These are phyloP conservation scores for Talaromyces sp. DNA, from an alignment of 2,329 filamentous ascomycete genomes.

Conservation along the genomic window DNA sequence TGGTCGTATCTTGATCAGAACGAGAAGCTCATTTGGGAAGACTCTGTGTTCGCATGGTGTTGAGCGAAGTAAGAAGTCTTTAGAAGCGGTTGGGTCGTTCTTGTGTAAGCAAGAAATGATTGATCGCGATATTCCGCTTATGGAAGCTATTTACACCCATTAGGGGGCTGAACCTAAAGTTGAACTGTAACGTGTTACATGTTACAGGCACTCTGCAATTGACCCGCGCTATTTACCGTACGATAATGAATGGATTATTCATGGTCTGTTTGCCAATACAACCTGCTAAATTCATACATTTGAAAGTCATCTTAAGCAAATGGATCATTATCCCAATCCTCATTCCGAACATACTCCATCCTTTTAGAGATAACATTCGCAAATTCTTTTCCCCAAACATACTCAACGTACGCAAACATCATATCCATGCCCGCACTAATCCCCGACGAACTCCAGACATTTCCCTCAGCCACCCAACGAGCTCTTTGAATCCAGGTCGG, in stretches of 20 bases:
- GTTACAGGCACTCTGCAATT: no score
- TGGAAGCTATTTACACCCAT: neutral
- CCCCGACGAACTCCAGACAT: slow-evolving; percentile 64
- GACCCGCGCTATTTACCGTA: no score
- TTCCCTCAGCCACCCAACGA: slow-evolving; percentile 63
- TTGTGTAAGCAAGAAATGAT: neutral
- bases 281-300: no score
- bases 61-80: neutral
- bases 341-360: slow-evolving; percentile 58
- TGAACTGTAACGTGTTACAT: neutral
- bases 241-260: no score
- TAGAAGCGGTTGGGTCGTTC: neutral
- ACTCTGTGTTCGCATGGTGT: neutral
- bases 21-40: neutral
- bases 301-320: slow-evolving; percentile 49
- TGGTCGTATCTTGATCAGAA: neutral
- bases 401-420: slow-evolving; percentile 54
- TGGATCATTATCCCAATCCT: slow-evolving; percentile 51
- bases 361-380: slow-evolving; percentile 48
- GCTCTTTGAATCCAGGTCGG: slow-evolving; percentile 61
- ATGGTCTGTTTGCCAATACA: no score
- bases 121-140: neutral
- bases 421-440: slow-evolving; percentile 62
- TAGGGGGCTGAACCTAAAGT: neutral
- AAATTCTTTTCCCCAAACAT: slow-evolving; percentile 52